Evolutionary conservation across 352 stramenopile genomes (phyloP).

Genomic region (Pilasporangium apinafurcum): DNA sequence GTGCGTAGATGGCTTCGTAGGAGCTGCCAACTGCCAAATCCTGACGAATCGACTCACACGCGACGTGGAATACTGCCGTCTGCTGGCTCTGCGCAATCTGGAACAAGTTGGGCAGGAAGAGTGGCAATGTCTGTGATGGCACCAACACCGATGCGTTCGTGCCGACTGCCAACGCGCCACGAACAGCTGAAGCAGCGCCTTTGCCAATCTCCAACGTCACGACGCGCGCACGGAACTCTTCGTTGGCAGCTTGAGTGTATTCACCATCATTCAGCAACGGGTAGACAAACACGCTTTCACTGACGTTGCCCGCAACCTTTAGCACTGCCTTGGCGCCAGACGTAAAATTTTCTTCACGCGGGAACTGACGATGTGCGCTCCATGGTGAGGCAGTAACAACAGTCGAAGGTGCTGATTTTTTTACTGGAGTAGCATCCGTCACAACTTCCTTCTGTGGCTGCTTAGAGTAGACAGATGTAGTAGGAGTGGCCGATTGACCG

Average conservation of each 20-base stretch:
- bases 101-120: slow-evolving; percentile 73
- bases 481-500: no score
- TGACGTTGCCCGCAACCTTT: slow-evolving; percentile 46
- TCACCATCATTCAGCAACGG: slow-evolving; percentile 26
- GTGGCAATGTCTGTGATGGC: slow-evolving; percentile 65
- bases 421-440: background rate
- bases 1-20: slow-evolving; percentile 56
- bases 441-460: slow-evolving; percentile 6
- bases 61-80: slow-evolving; percentile 55
- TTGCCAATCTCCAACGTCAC: slow-evolving; percentile 55
- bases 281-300: slow-evolving; percentile 61
- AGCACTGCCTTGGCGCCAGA: slow-evolving; percentile 50
- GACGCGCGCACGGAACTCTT: slow-evolving; percentile 37
- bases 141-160: slow-evolving; percentile 40
- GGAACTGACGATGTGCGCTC: slow-evolving; percentile 23
- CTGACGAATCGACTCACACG: slow-evolving; percentile 42
- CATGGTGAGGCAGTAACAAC: slow-evolving; percentile 13
- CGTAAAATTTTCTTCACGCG: slow-evolving; percentile 39
- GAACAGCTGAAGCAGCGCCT: slow-evolving; percentile 48
- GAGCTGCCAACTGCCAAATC: slow-evolving; percentile 52
- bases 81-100: slow-evolving; percentile 32
- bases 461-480: background rate
- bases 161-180: slow-evolving; percentile 50
- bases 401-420: background rate
- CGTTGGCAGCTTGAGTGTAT: background rate